phyloP scores from a whole-genome alignment of 2,329 filamentous ascomycete species.

The Gaeumannomyces sp. region DNA sequence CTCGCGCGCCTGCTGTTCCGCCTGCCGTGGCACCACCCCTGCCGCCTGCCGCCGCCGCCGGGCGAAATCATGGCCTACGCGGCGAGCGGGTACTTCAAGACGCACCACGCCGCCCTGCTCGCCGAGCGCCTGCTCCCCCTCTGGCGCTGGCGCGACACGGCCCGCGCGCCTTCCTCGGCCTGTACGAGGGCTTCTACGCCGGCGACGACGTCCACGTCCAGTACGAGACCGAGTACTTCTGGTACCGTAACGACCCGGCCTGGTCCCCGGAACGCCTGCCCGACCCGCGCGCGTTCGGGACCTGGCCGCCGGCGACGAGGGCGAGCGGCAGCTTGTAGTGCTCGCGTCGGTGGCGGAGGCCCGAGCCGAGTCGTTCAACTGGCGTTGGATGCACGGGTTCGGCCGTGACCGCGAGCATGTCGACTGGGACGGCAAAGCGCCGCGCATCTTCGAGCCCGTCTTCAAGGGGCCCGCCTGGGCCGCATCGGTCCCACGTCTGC shows the following conservation, averaged over 20 bases:
- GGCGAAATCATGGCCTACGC: slow-evolving; percentile 2
- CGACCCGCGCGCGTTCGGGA: too few species aligned
- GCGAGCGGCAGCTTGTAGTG: too few species aligned
- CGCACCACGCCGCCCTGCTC: not conserved
- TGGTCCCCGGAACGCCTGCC: slow-evolving; percentile 17
- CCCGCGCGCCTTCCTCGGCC: slow-evolving; percentile 21
- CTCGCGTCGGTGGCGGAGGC: too few species aligned
- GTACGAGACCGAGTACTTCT: slow-evolving; percentile 24
- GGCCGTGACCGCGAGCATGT: too few species aligned
- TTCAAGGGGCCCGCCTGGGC: too few species aligned
- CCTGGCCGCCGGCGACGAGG: too few species aligned
- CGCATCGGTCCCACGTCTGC: not conserved
- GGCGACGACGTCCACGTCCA: slow-evolving; percentile 19
- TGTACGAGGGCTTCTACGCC: slow-evolving; percentile 23
- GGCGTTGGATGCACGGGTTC: too few species aligned
- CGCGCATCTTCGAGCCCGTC: too few species aligned
- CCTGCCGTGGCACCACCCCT: too few species aligned
- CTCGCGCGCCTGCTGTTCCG: not conserved
- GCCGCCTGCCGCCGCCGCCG: slow-evolving; percentile 1
- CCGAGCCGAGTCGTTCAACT: too few species aligned
- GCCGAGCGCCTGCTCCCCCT: slow-evolving; percentile 1
- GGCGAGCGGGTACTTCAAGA: not conserved
- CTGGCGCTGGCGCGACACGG: slow-evolving; percentile 19
- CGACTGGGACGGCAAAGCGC: too few species aligned
- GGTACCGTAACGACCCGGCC: slow-evolving; percentile 15